phyloP scores from a whole-genome alignment of 495 filamentous ascomycete species.

The Usnea hakonensis region DNA sequence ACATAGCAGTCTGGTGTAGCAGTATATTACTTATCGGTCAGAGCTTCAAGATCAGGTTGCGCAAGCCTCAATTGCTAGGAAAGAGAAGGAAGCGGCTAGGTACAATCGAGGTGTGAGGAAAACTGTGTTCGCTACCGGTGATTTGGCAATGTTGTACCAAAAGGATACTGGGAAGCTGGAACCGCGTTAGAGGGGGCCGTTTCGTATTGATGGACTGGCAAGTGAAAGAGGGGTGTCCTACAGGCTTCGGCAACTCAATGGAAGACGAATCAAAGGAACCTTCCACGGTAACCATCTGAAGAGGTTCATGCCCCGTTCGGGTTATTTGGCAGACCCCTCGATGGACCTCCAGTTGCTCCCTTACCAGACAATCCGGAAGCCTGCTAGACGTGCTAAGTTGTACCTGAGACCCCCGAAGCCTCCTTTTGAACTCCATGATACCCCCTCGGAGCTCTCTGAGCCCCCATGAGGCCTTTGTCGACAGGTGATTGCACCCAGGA shows the following conservation, averaged over 20 bases:
- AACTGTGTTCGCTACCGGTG: background rate
- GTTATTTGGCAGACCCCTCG: background rate
- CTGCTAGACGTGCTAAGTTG: too few species aligned
- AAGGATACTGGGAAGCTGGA: background rate
- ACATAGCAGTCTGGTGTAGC: too few species aligned
- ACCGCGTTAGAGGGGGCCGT: background rate
- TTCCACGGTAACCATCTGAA: conserved; percentile 7
- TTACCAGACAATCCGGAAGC: too few species aligned
- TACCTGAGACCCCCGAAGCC: too few species aligned
- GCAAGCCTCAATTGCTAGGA: too few species aligned
- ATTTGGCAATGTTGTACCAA: background rate
- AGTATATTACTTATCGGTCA: too few species aligned
- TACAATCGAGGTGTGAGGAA: background rate
- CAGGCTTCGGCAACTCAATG: background rate
- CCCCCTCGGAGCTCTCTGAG: too few species aligned
- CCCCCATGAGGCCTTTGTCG: too few species aligned
- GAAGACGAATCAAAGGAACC: background rate
- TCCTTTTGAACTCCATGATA: too few species aligned
- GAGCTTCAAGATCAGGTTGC: too few species aligned
- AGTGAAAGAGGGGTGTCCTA: background rate
- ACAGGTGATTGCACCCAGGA: too few species aligned
- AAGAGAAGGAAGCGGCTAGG: background rate
- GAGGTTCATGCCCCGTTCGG: conserved; percentile 1
- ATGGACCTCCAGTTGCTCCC: too few species aligned
- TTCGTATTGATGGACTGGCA: background rate